Base-by-base conservation (phyloP, 2,329 filamentous ascomycete genomes). In the Diaporthe citri region DNA sequence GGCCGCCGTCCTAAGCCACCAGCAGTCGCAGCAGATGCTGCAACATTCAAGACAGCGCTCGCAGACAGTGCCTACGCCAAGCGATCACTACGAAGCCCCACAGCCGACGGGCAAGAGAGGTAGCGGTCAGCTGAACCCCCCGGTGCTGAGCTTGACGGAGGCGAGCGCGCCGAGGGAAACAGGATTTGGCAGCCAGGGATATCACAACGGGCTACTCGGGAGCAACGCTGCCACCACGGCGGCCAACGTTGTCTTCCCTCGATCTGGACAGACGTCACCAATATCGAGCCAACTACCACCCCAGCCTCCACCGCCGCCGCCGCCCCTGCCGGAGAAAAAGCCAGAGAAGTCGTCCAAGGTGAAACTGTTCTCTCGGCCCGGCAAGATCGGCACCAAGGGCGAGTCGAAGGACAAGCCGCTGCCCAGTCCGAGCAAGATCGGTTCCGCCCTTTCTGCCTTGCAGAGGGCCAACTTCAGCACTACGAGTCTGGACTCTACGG, bases 291-390 rank as follows among this genome's bases (percentile, higher is more conserved):
- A 72, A 9, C 81, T 87, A 12, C 82, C 84, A 7, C 79, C 77
- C 76, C 78, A 70, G 77, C 87, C 83, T 46, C 82, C 82, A 31
- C 86, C 81, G 31, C 83, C 83, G 31, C 81, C 80, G 22, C 87
- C 84, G 41, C 82, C 82, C 15, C 84, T 85, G 59, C 84, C 87
- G 3, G 92, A 93, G 78, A 92, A 93, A 82, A 90, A 90, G 79
- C 87, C 90, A 39, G 92, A 94, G 79, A 94, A 94, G 83, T 92
- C 75, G 28, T 77, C 92, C 76, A 95, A 95, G 84, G 93, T 94
- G 82, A 96, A 96, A 85, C 87, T 96, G 39, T 96, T 96, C 81
- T 94, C 93, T 9, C 90, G 94, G 69, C 93, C 93, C 0, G 93
- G 93, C 80, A 95, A 93, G 84, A 94, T 95, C 79, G 89, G 90